Conservation (phyloP, 2,329 filamentous ascomycete genomes). For the Teratosphaeria destructans region DNA sequence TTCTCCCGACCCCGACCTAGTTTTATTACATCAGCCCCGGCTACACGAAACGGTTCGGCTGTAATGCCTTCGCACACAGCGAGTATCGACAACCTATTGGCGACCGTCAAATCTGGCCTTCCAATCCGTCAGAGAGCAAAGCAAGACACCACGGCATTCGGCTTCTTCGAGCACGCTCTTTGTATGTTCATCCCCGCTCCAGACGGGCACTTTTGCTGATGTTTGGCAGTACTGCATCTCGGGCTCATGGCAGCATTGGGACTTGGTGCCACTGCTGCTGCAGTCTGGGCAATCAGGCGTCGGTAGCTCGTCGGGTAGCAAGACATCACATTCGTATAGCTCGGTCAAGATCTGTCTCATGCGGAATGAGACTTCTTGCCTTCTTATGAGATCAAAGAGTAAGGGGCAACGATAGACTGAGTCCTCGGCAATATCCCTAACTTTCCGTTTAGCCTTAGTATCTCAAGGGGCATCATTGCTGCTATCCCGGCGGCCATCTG, state of each 20-base stretch:
- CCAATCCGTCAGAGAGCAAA: not conserved
- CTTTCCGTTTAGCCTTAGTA: too few relatives aligned
- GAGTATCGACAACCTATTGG: not conserved
- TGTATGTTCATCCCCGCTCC: not conserved
- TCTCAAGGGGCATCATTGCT: too few relatives aligned
- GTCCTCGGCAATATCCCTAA: too few relatives aligned
- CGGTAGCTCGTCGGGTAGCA: not conserved
- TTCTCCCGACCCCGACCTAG: not conserved
- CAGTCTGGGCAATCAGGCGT: not conserved
- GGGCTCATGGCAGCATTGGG: not conserved
- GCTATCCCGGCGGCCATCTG: too few relatives aligned
- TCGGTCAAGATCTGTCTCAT: not conserved
- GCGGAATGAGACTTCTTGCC: too few relatives aligned
- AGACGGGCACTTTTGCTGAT: not conserved
- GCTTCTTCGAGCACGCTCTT: not conserved
- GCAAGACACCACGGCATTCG: not conserved
- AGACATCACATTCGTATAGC: not conserved
- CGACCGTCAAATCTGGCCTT: not conserved
- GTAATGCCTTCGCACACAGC: not conserved
- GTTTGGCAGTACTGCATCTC: not conserved
- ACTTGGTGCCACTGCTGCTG: not conserved
- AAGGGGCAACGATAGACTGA: too few relatives aligned
- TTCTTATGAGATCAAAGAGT: too few relatives aligned
- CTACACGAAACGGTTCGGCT: not conserved
- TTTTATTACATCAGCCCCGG: not conserved